phyloP scores from a whole-genome alignment of 106 monocot genomes.

The Amphibolis antarctica region DNA sequence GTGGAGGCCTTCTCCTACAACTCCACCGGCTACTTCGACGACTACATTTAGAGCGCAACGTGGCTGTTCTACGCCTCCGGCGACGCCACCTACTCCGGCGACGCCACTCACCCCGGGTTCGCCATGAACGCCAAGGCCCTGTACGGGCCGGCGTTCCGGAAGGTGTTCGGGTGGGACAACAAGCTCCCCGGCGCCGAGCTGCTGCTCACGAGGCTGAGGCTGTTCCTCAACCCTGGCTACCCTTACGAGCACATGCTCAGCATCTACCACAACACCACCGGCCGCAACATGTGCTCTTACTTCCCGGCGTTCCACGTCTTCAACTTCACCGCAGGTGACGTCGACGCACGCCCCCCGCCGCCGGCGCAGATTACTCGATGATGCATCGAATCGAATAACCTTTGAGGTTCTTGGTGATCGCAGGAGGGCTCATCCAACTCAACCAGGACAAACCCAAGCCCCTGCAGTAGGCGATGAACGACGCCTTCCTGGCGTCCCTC shows the following conservation, averaged over 20 bases:
- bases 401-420: no score
- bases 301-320: constrained; percentile 34
- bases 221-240: constrained; percentile 68
- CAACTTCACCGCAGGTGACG: constrained; percentile 53
- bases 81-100: constrained; percentile 30
- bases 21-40: constrained; percentile 72
- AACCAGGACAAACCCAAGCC: constrained; percentile 46
- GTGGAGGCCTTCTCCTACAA: no score
- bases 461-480: constrained; percentile 38
- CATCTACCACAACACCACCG: constrained; percentile 32
- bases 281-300: constrained; percentile 40
- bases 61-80: constrained; percentile 85
- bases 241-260: constrained; percentile 71
- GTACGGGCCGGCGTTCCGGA: constrained; percentile 15
- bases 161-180: constrained; percentile 80
- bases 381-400: no score
- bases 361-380: no score
- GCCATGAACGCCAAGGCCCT: constrained; percentile 45
- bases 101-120: constrained; percentile 38
- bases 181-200: constrained; percentile 63
- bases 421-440: constrained; percentile 51
- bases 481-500: constrained; percentile 44
- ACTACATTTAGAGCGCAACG: constrained; percentile 69
- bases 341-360: no score
- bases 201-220: constrained; percentile 46